Percentiles rank a stretch among this genome's conserved stretches.
Conservation (phyloP, 1,284 basidiomycete species). For the Cutaneotrichosporon sp. region DNA sequence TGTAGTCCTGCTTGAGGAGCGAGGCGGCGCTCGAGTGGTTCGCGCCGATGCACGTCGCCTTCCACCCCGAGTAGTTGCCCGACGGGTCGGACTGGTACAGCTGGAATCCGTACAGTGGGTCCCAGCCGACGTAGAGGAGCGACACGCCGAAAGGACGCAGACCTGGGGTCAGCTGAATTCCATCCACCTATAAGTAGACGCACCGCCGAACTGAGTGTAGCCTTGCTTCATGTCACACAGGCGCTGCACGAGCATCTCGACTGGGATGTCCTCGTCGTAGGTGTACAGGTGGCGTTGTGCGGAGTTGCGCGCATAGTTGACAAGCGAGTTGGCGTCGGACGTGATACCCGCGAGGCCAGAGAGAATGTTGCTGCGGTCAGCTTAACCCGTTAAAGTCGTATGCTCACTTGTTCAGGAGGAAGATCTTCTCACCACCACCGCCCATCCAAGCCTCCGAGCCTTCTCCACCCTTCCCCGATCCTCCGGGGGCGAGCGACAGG, state of each 20-base stretch:
- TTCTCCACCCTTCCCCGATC: conserved; percentile 65
- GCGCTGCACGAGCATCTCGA: conserved; percentile 89
- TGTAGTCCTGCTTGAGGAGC: conserved; percentile 96
- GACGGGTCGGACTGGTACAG: conserved; percentile 98
- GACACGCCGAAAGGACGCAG: conserved; percentile 97
- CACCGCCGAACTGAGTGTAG: conserved; percentile 95
- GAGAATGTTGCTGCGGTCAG: conserved; percentile 75
- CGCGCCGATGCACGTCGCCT: conserved; percentile 95
- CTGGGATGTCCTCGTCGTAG: conserved; percentile 97
- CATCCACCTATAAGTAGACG: background rate
- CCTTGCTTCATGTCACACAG: conserved; percentile 98
- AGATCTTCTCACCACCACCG: conserved; percentile 96
- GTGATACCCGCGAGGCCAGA: conserved; percentile 93
- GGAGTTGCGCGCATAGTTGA: conserved; percentile 88
- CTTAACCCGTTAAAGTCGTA: too few relatives aligned
- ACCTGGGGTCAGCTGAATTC: conserved; percentile 57
- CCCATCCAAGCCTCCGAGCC: conserved; percentile 59
- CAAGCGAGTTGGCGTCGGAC: conserved; percentile 94
- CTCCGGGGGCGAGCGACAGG: conserved; percentile 75
- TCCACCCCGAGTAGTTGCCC: conserved; percentile 99
- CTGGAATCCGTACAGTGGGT: conserved; percentile 94
- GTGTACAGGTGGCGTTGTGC: conserved; percentile 84
- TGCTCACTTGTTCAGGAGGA: conserved; percentile 72
- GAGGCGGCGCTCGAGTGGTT: conserved; percentile 71
- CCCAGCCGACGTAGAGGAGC: conserved; percentile 92